Conservation (phyloP, 768 basidiomycete species). For the Lanmaoa rubissima region DNA sequence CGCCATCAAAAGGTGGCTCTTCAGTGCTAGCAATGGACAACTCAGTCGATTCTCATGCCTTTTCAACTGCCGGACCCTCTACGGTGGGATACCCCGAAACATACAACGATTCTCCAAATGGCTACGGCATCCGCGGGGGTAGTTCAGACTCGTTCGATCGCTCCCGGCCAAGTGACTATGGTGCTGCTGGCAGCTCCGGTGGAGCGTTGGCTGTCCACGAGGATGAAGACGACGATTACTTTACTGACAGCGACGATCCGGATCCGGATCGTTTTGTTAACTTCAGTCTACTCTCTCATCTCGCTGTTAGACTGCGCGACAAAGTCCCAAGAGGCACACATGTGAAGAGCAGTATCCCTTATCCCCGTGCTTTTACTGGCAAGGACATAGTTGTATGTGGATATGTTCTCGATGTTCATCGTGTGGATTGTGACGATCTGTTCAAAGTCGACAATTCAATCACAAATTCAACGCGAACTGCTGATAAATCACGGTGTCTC, state of each 20-base stretch:
- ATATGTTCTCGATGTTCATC: not conserved
- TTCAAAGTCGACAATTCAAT: constrained; percentile 79
- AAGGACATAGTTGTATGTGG: constrained; percentile 88
- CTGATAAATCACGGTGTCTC: constrained; percentile 71
- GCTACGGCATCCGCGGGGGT: constrained; percentile 9
- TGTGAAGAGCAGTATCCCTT: constrained; percentile 91
- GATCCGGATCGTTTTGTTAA: constrained; percentile 81
- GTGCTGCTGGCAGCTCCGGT: constrained; percentile 13
- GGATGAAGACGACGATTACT: constrained; percentile 32
- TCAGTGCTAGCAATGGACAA: constrained; percentile 13
- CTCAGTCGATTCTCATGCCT: constrained; percentile 19
- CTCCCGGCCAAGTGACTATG: constrained; percentile 19
- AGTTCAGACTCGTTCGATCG: constrained; percentile 31
- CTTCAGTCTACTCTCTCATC: constrained; percentile 81
- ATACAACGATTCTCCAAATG: constrained; percentile 19
- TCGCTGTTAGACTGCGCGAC: constrained; percentile 87
- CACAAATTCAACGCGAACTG: constrained; percentile 81
- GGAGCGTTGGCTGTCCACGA: constrained; percentile 24
- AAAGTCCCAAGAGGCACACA: constrained; percentile 85
- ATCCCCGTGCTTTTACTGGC: constrained; percentile 89
- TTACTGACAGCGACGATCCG: constrained; percentile 55
- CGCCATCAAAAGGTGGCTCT: constrained; percentile 14
- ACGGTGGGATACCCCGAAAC: constrained; percentile 18
- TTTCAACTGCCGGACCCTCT: constrained; percentile 25
- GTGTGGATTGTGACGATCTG: constrained; percentile 2